A percentile compares a stretch with the other conserved stretches of the same genome.
phyloP scores from a whole-genome alignment of 1,284 basidiomycete species.

The Anthracocystis walkeri region DNA sequence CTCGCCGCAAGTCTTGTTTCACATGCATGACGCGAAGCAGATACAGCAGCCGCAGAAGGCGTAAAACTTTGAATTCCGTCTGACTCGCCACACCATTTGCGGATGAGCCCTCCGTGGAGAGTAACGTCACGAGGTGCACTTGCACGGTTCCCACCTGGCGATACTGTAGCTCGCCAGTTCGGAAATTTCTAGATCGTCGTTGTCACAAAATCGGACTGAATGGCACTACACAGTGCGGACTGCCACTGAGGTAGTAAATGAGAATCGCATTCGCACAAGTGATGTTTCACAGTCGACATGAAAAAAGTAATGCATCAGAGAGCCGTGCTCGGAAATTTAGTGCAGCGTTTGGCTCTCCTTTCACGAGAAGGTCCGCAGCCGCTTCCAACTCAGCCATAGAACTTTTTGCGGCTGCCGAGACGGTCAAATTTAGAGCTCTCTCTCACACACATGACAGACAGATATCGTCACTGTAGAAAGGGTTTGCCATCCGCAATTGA shows the following conservation, averaged over 20 bases:
- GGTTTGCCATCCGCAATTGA: neutral
- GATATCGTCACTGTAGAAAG: too few relatives aligned
- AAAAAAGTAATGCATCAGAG: neutral
- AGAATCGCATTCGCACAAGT: neutral
- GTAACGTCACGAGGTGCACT: too few relatives aligned
- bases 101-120: too few relatives aligned
- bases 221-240: too few relatives aligned
- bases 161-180: neutral
- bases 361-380: neutral
- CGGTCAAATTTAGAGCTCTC: neutral
- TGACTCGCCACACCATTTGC: too few relatives aligned
- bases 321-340: neutral
- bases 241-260: neutral
- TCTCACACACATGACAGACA: neutral
- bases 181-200: neutral
- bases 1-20: too few relatives aligned
- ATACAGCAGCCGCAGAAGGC: too few relatives aligned
- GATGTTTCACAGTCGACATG: constrained; percentile 1
- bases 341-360: neutral
- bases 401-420: constrained; percentile 9
- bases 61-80: too few relatives aligned
- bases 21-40: too few relatives aligned
- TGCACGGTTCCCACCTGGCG: too few relatives aligned
- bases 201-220: too few relatives aligned
- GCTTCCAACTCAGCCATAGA: neutral